Evolutionary conservation across 345 rosid genomes (phyloP).

Genomic region (Theobroma cacao): DNA sequence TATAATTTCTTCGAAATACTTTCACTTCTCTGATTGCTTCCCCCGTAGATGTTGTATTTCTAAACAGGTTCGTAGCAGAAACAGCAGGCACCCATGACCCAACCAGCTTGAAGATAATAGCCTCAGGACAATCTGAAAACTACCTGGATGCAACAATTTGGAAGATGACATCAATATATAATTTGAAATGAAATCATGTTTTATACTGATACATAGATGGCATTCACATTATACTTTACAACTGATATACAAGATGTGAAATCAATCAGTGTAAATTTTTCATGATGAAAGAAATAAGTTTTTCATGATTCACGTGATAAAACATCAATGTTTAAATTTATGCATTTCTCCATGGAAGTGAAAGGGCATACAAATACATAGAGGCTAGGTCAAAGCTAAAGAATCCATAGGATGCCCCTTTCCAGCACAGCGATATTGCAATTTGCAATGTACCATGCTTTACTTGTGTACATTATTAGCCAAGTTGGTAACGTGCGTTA

Average conservation of each 20-base stretch:
- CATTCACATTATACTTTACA: neutral
- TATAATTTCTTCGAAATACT: neutral
- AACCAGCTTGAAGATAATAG: neutral
- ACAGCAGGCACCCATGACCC: neutral
- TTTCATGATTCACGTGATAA: neutral
- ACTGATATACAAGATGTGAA: neutral
- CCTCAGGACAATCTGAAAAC: neutral
- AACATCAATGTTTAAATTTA: neutral
- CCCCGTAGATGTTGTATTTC: too few relatives aligned
- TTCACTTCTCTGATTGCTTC: neutral
- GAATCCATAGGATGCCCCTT: neutral
- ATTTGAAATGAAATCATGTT: neutral
- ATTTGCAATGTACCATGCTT: neutral
- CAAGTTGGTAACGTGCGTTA: neutral
- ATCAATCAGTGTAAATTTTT: neutral
- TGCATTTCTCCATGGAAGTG: neutral
- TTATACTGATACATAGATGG: neutral
- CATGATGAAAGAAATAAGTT: neutral
- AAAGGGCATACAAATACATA: neutral
- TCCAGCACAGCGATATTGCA: neutral
- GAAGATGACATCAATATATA: neutral
- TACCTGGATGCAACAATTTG: neutral
- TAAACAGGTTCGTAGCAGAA: neutral
- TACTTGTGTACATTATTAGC: neutral
- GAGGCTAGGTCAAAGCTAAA: neutral